These are phyloP conservation scores for Stephania japonica DNA, from an alignment of 164 flowering plant species.

Conservation along the genomic window DNA sequence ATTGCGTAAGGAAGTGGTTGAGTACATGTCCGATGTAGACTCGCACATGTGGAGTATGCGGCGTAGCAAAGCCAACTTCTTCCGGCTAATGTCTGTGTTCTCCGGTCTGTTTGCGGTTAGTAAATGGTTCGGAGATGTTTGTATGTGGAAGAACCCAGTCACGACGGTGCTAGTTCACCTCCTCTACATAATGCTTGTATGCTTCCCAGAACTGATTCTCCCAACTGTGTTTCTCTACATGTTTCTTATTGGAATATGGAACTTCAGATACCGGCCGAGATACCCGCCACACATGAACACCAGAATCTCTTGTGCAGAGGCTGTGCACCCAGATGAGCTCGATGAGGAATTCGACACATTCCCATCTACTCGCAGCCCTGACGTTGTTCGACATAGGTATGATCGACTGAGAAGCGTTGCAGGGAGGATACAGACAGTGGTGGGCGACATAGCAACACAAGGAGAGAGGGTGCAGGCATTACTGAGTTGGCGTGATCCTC, in stretches of 20 bases:
- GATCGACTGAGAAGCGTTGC: constrained; percentile 74
- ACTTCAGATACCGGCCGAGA: constrained; percentile 74
- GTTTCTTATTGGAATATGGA: constrained; percentile 92
- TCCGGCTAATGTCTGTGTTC: constrained; percentile 71
- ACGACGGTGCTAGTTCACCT: constrained; percentile 82
- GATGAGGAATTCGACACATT: constrained; percentile 85
- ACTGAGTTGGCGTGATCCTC: constrained; percentile 75
- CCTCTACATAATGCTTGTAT: constrained; percentile 75
- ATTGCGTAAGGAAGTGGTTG: constrained; percentile 83
- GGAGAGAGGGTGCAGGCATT: constrained; percentile 64
- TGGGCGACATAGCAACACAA: constrained; percentile 72
- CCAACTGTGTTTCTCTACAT: constrained; percentile 82
- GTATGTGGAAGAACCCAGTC: constrained; percentile 84
- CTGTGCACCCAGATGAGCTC: constrained; percentile 65
- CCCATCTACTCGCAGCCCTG: constrained; percentile 54
- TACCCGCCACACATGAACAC: constrained; percentile 89
- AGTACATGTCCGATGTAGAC: constrained; percentile 90
- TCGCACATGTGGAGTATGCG: constrained; percentile 95
- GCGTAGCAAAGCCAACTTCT: constrained; percentile 87
- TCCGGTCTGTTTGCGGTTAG: constrained; percentile 68
- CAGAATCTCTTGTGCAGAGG: constrained; percentile 61
- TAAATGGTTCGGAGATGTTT: constrained; percentile 77
- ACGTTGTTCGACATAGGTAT: constrained; percentile 68
- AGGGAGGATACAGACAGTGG: constrained; percentile 69
- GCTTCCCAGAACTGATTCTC: constrained; percentile 76